These are phyloP conservation scores for Vanderwaltozyma tropicalis DNA, from an alignment of 805 yeast species.

Conservation along the genomic window DNA sequence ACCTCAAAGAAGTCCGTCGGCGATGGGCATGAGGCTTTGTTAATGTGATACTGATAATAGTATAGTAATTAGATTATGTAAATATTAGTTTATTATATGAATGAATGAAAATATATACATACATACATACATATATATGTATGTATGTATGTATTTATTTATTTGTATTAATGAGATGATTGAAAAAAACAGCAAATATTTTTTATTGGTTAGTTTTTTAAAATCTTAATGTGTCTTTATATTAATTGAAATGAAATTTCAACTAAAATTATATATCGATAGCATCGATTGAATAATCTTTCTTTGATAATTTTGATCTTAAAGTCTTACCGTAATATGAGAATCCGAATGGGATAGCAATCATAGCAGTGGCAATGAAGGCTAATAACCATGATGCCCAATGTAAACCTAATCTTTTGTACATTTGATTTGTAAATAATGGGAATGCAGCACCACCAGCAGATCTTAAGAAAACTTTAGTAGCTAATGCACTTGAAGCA, in stretches of 20 bases:
- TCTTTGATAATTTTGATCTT: slow-evolving; percentile 57
- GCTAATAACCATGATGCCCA: slow-evolving; percentile 80
- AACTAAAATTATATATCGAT: slow-evolving; percentile 7
- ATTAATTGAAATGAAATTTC: neutral
- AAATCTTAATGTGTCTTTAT: too few species aligned
- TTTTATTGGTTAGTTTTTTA: too few species aligned
- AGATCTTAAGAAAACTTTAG: slow-evolving; percentile 69
- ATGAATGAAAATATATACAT: neutral
- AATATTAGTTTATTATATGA: neutral
- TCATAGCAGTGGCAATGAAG: slow-evolving; percentile 68
- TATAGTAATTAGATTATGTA: too few species aligned
- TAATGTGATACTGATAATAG: too few species aligned
- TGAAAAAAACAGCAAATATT: too few species aligned
- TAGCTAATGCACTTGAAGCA: slow-evolving; percentile 74
- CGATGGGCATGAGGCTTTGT: too few species aligned
- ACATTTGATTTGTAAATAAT: slow-evolving; percentile 72
- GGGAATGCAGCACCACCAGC: slow-evolving; percentile 87
- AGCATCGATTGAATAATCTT: slow-evolving; percentile 41
- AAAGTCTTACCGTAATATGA: slow-evolving; percentile 54
- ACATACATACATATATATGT: neutral
- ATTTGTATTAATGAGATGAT: too few species aligned
- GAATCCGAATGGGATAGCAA: slow-evolving; percentile 59
- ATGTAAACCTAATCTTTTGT: slow-evolving; percentile 56
- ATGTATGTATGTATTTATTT: neutral
- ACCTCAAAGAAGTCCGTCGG: too few species aligned